Percentiles rank a stretch among this genome's conserved stretches.
Conservation (phyloP, 1,139 yeast species). For the Geotrichum cucujoidarum region DNA sequence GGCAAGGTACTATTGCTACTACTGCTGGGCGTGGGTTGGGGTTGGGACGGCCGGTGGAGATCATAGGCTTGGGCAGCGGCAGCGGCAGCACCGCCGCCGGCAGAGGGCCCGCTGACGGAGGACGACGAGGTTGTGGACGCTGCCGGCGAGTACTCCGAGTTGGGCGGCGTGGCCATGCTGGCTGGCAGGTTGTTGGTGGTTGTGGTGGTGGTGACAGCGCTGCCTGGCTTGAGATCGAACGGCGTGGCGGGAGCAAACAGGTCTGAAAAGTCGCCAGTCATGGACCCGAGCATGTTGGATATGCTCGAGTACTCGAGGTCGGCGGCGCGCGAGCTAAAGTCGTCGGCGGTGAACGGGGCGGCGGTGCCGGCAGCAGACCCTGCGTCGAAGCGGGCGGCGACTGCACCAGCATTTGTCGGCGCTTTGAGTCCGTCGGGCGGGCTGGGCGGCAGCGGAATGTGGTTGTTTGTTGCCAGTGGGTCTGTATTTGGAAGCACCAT, state of each 20-base stretch:
- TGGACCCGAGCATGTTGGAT: constrained; percentile 14
- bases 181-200: background rate
- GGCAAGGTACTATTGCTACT: too few relatives aligned
- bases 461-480: background rate
- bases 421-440: constrained; percentile 12
- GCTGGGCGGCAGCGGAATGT: constrained; percentile 16
- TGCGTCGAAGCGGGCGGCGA: background rate
- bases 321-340: constrained; percentile 20
- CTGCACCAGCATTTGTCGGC: background rate
- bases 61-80: background rate
- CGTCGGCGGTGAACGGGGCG: background rate
- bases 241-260: background rate
- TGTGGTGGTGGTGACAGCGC: background rate
- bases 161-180: constrained; percentile 3
- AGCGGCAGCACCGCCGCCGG: too few relatives aligned
- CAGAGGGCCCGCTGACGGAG: background rate
- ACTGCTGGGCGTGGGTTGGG: constrained; percentile 4
- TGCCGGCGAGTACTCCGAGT: constrained; percentile 7
- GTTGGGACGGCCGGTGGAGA: constrained; percentile 5
- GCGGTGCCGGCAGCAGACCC: background rate
- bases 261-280: constrained; percentile 1
- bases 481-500: constrained; percentile 12
- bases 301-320: constrained; percentile 19
- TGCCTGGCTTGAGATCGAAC: background rate
- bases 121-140: constrained; percentile 1